Evolutionary conservation across 139 green algal genomes (phyloP), one percentile per base, ranked within the genome.

Genomic region (Nannochloris sp.): DNA sequence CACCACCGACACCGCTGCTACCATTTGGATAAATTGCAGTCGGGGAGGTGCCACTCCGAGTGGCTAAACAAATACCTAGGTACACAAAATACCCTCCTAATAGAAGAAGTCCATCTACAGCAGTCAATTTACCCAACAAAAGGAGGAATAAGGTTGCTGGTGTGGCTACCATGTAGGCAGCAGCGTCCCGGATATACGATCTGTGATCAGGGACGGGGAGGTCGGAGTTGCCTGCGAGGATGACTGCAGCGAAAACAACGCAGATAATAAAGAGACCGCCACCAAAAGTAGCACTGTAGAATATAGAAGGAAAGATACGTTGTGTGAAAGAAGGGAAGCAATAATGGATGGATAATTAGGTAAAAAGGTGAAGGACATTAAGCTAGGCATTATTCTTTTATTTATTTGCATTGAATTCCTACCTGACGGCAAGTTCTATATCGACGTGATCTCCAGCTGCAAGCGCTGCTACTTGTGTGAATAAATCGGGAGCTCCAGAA

Each of bases 381-480:
- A 27, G 19, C 19, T 19, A 51, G 42, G 19, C 42, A 19, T 27
- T 51, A 27, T 51, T 19, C 42, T 19, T 51, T 19, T 27, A 19
- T 27, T 51, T 27, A 19, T 51, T 19, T 51, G 19, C 4, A 4
- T 23, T 35, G 6, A 10, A 19, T 4, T 4, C 27, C 4, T 31
- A 65, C 59, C 59, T 36, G 4, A 73, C 45, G 19, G 65, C 65
- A 2, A 73, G 65, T 47, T 73, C 65, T 15, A 64, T 36, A 31
- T 73, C 65, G 7, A 68, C 65, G 0, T 35, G 32, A 1, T 25
- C 30, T 27, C 70, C 70, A 33, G n/a, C 64, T 3, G 64, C 59
- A 46, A 82, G 54, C 10, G 72, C 73, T 12, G 75, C 75, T 27
- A 82, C 38, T 55, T 81, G 54, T 7, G 75, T 82, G 75, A 82